Evolutionary conservation across 2,329 filamentous ascomycete genomes (phyloP), one percentile per base, ranked within the genome.

Genomic region (Botrytis fabae): DNA sequence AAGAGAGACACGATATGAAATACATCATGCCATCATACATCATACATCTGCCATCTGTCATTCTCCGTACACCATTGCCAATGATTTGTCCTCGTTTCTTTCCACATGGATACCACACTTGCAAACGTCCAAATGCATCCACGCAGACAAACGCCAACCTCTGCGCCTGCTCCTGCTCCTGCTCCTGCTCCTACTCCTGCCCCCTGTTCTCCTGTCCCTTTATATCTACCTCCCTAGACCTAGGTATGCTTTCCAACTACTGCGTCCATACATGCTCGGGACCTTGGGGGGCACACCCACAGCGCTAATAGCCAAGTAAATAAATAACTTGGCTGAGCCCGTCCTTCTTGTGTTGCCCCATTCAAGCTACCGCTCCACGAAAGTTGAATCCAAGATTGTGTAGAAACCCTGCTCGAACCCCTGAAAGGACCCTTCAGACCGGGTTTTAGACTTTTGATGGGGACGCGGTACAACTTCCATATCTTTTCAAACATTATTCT

Each of bases 321-420:
- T 22, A 22, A 42, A 57, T 57, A 42, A 54, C 64, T 54, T 68
- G 64, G 48, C 25, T 38, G 46, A 54, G 25, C 64, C 51, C 2
- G n/a, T 44, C 66, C 20, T 28, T n/a, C n/a, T 25, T 69, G 20
- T 44, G 32, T 42, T 65, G 38, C 66, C 51, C 12, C 48, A 68
- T 68, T n/a, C 46, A 68, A 63, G 46, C 46, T 40, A 28, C 35
- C 51, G 64, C 35, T 68, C 64, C 64, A 54, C 25, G 46, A 68
- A 68, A 22, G 46, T 54, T 28, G 64, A 28, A 51, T 25, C 25
- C 38, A 40, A 46, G 18, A 66, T 54, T n/a, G 54, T 51, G 46
- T 66, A 66, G 57, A 71, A 71, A 71, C 69, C 60, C 35, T 71
- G 69, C 46, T 71, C 65, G 28, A 63, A 65, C 44, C 69, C 69